Evolutionary conservation across 1,139 yeast genomes (phyloP).

Genomic region (Saccharomyces pastorianus): DNA sequence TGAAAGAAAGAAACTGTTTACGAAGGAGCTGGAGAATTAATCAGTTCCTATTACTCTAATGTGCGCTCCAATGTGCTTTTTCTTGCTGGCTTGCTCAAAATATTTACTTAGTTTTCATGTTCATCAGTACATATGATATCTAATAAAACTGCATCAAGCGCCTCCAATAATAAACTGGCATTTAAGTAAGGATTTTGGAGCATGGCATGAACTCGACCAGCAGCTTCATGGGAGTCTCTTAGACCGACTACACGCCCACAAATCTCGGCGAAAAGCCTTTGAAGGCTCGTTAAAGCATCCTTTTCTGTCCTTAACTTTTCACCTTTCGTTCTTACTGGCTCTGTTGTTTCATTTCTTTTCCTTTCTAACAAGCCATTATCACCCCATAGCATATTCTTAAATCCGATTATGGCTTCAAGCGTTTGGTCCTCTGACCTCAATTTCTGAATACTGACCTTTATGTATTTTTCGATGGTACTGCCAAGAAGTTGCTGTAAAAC

Average conservation of each 20-base stretch:
- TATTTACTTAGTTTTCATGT: constrained; percentile 1
- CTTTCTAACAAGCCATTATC: constrained; percentile 29
- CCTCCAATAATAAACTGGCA: constrained; percentile 50
- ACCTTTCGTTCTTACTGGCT: constrained; percentile 35
- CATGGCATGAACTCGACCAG: constrained; percentile 52
- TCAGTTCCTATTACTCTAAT: no score
- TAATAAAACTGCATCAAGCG: constrained; percentile 31
- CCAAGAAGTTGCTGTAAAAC: constrained; percentile 82
- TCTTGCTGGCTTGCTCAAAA: not conserved
- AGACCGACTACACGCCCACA: constrained; percentile 72
- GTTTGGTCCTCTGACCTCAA: constrained; percentile 44
- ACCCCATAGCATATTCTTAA: constrained; percentile 51
- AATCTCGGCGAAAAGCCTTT: constrained; percentile 51
- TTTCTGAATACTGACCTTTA: constrained; percentile 41
- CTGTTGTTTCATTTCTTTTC: constrained; percentile 28
- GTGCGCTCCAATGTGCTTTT: no score
- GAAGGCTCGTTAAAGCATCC: constrained; percentile 53
- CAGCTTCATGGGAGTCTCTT: constrained; percentile 56
- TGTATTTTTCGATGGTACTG: constrained; percentile 74
- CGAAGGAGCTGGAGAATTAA: not conserved
- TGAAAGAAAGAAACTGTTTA: not conserved
- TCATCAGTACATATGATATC: constrained; percentile 33
- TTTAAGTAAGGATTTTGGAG: constrained; percentile 69
- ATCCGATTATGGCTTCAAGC: constrained; percentile 36
- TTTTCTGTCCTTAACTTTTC: constrained; percentile 49